Base-by-base conservation (phyloP, 2,329 filamentous ascomycete species). In the Aulographum hederae region DNA sequence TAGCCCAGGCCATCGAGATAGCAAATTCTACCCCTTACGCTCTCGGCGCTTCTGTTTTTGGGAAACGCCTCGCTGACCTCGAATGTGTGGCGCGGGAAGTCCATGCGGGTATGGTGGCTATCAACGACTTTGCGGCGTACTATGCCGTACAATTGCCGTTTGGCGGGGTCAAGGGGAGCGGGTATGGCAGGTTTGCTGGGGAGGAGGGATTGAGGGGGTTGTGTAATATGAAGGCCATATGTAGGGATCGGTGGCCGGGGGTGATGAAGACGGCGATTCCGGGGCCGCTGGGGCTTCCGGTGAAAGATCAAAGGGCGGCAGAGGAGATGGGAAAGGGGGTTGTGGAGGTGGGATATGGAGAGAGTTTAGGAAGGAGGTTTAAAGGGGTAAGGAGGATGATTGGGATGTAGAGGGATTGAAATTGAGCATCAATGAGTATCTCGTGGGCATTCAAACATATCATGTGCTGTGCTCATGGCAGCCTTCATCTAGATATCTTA, bases 71-170 rank as follows among this genome's bases (percentile, higher is more conserved):
- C 31, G 40, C 40, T 5, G 65, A 70, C 30, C 60, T 93, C 1
- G 53, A 65, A 12, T 59, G 58, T 12, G 69, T 91, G 18, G 71
- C 86, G 2, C 55, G 54, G 14, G 69, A 70, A 16, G 64, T 94
- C 31, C 70, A 76, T 38, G 73, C 78, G 0, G 89, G 89, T 28
- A 94, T 93, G 78, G 80, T 95, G 1, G 73, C 82, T 16, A 70
- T 98, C 42, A 98, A 98, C 51, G 89, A 98, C 57, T 98, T 98
- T 47, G 89, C 76, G 14, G 77, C 73, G 18, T 94, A 74, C 53
- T 98, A 98, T 49, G 82, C 86, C 32, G 85, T 92, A 5, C 84
- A 93, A 54, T 58, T 98, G 25, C 89, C 89, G 0, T 98, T 98
- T 53, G 89, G 89, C 23, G 89, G 85, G 33, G 73, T 80, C n/a